Conservation (phyloP, 495 filamentous ascomycete species). For the Stereocaulon alpinum region DNA sequence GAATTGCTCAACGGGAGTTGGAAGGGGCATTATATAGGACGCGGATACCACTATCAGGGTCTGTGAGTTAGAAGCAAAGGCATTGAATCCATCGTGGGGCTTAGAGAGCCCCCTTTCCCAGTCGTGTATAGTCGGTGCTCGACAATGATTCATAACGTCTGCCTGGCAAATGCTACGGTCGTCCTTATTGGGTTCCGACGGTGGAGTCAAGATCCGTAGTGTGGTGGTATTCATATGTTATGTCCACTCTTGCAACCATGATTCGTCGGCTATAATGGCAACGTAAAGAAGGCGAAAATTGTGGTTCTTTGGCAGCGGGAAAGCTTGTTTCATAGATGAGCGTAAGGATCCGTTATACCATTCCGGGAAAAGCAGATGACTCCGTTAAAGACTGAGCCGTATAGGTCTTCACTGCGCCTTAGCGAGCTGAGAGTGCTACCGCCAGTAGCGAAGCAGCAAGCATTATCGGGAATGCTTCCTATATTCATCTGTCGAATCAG, state of each 20-base stretch:
- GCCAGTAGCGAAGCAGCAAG: not conserved
- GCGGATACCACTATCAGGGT: not conserved
- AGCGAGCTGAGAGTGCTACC: conserved; percentile 2
- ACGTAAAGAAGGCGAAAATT: too few relatives aligned
- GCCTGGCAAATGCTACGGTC: not conserved
- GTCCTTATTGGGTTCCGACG: not conserved
- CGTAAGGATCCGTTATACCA: not conserved
- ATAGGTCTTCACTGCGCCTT: conserved; percentile 1
- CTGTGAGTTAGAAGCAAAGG: not conserved
- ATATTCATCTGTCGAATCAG: not conserved
- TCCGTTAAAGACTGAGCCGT: not conserved
- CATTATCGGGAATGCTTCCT: not conserved
- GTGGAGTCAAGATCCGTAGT: not conserved
- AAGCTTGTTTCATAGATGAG: not conserved
- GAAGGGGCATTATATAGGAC: not conserved
- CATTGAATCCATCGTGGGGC: not conserved
- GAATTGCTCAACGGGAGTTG: not conserved
- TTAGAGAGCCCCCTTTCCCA: not conserved
- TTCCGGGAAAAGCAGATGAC: not conserved
- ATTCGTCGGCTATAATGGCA: not conserved
- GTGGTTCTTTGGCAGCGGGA: conserved; percentile 1
- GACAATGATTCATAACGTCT: not conserved
- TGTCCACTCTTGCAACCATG: not conserved
- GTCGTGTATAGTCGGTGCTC: not conserved
- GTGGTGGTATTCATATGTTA: not conserved